Evolutionary conservation across 2,329 filamentous ascomycete species (phyloP).

Genomic region (Neoarthrinium moseri): DNA sequence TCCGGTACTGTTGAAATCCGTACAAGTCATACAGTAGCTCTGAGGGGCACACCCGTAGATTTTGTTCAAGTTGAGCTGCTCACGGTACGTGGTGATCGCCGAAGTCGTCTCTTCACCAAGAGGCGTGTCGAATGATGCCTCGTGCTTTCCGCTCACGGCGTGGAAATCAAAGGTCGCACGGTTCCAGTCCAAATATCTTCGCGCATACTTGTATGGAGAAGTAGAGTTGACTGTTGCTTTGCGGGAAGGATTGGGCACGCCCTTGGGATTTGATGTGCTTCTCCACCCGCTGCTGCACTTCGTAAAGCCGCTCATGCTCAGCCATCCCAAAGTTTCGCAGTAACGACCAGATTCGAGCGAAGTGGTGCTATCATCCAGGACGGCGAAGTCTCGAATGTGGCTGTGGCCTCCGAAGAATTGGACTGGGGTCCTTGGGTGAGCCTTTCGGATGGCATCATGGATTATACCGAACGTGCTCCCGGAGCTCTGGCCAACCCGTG

Average conservation of each 20-base stretch:
- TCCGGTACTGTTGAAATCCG: constrained; percentile 47
- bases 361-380: constrained; percentile 61
- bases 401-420: constrained; percentile 64
- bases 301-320: constrained; percentile 61
- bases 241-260: constrained; percentile 20
- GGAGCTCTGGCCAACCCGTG: constrained; percentile 38
- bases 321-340: constrained; percentile 67
- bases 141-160: constrained; percentile 42
- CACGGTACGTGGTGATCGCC: constrained; percentile 49
- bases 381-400: constrained; percentile 63
- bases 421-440: constrained; percentile 56
- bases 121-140: constrained; percentile 47
- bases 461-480: constrained; percentile 45
- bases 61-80: constrained; percentile 52
- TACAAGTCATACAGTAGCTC: constrained; percentile 58
- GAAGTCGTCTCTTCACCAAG: constrained; percentile 44
- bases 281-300: constrained; percentile 40
- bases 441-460: constrained; percentile 56
- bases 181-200: constrained; percentile 69
- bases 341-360: constrained; percentile 61
- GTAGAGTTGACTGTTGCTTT: constrained; percentile 36
- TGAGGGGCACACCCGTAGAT: constrained; percentile 60
- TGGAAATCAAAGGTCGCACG: constrained; percentile 65
- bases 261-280: constrained; percentile 20
- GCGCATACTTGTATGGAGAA: constrained; percentile 46